Percentiles rank a stretch among this genome's conserved stretches.
Evolutionary conservation across 305 asterid genomes (phyloP).

Genomic region (Ajuga reptans): DNA sequence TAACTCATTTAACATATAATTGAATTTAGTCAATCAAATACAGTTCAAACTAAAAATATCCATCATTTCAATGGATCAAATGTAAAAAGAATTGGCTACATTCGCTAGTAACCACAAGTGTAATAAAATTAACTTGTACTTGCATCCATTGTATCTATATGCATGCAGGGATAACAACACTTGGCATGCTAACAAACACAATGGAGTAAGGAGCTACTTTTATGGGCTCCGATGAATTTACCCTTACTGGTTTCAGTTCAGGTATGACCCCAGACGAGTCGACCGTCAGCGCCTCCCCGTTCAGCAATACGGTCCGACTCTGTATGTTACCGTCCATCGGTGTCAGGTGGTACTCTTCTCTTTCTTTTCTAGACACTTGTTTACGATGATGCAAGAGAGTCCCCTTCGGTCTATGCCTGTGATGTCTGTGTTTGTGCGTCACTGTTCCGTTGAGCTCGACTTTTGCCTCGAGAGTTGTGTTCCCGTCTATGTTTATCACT

Average conservation of each 20-base stretch:
- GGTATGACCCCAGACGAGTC: constrained; percentile 52
- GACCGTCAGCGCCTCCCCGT: constrained; percentile 46
- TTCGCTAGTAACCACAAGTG: background rate
- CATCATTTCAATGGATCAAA: background rate
- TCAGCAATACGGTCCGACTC: constrained; percentile 60
- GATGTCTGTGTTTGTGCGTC: constrained; percentile 29
- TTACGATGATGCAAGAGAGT: constrained; percentile 16
- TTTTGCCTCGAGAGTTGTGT: constrained; percentile 33
- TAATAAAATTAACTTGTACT: background rate
- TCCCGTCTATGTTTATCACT: constrained; percentile 65
- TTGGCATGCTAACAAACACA: constrained; percentile 64
- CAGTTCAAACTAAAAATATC: background rate
- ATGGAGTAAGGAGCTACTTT: constrained; percentile 62
- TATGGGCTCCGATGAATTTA: constrained; percentile 47
- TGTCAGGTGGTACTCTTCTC: constrained; percentile 85
- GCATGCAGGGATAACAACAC: constrained; percentile 53
- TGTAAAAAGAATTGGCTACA: constrained; percentile 8
- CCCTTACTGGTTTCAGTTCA: constrained; percentile 33
- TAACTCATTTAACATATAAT: background rate
- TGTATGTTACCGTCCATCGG: constrained; percentile 59
- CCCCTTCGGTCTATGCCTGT: constrained; percentile 18
- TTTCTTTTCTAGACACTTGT: constrained; percentile 20
- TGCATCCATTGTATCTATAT: constrained; percentile 12
- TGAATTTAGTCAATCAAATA: background rate
- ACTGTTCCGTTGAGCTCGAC: constrained; percentile 30